Evolutionary conservation across 108 stramenopile species (phyloP).

Genomic region (Cyclostephanos tholiformis): DNA sequence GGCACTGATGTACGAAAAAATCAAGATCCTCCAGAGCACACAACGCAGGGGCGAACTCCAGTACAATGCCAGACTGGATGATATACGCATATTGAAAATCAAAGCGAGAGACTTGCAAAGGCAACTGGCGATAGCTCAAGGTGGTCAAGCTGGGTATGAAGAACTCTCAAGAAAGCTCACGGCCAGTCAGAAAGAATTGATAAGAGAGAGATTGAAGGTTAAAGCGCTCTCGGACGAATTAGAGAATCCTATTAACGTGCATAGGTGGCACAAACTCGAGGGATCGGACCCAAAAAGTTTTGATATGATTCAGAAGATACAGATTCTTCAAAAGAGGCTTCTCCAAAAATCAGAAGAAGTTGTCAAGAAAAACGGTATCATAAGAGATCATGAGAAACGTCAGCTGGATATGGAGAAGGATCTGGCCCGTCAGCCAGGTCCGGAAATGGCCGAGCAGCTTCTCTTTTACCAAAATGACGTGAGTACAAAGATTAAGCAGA

Average conservation of each 20-base stretch:
- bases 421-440: conserved; percentile 78
- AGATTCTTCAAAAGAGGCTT: conserved; percentile 71
- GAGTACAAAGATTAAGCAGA: conserved; percentile 77
- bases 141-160: conserved; percentile 47
- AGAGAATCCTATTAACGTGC: conserved; percentile 90
- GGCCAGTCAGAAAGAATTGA: conserved; percentile 67
- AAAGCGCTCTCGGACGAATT: conserved; percentile 78
- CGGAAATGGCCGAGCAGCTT: conserved; percentile 84
- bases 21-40: conserved; percentile 80
- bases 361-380: conserved; percentile 71
- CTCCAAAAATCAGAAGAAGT: conserved; percentile 86
- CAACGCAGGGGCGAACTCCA: conserved; percentile 75
- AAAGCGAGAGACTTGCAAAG: conserved; percentile 72
- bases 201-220: conserved; percentile 85
- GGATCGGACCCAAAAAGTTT: conserved; percentile 81
- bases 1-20: conserved; percentile 84
- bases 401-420: conserved; percentile 74
- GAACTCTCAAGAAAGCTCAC: conserved; percentile 65
- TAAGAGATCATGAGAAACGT: conserved; percentile 82
- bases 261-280: conserved; percentile 87
- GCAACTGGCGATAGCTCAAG: conserved; percentile 58
- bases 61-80: conserved; percentile 64
- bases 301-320: conserved; percentile 91
- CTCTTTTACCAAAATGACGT: conserved; percentile 70
- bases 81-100: conserved; percentile 74